Evolutionary conservation across 306 rosid species (phyloP).

Genomic region (Vigna unguiculata): DNA sequence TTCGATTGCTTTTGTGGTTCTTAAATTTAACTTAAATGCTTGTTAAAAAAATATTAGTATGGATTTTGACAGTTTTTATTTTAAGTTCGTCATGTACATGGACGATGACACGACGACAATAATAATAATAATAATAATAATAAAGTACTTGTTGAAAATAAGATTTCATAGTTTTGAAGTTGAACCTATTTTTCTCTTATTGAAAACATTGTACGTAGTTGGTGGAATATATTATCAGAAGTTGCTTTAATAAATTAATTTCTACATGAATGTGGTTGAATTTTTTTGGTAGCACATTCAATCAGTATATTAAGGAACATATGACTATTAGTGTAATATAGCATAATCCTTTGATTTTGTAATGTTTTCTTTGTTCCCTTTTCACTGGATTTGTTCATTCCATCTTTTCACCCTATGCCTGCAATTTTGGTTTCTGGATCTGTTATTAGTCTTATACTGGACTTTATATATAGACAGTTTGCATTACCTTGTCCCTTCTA

Average conservation of each 20-base stretch:
- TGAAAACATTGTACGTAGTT: background rate
- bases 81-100: conserved; percentile 4
- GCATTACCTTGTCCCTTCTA: conserved; percentile 16
- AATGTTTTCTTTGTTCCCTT: background rate
- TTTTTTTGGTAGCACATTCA: background rate
- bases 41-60: background rate
- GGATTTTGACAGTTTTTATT: conserved; percentile 8
- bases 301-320: background rate
- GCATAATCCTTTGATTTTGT: background rate
- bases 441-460: too few species aligned
- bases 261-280: background rate
- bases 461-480: too few species aligned
- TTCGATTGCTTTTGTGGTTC: conserved; percentile 8
- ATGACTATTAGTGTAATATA: conserved; percentile 5
- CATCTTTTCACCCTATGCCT: too few species aligned
- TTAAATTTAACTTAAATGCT: background rate
- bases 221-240: background rate
- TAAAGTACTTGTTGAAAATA: conserved; percentile 10
- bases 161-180: background rate
- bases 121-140: background rate
- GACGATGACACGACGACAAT: background rate
- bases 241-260: conserved; percentile 23
- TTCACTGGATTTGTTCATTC: background rate
- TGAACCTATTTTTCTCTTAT: conserved; percentile 13
- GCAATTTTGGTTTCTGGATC: too few species aligned